Percentiles rank a stretch among this genome's conserved stretches.
These are phyloP conservation scores for Fragaria ananassa DNA, from an alignment of 306 rosid genomes.

Conservation along the genomic window DNA sequence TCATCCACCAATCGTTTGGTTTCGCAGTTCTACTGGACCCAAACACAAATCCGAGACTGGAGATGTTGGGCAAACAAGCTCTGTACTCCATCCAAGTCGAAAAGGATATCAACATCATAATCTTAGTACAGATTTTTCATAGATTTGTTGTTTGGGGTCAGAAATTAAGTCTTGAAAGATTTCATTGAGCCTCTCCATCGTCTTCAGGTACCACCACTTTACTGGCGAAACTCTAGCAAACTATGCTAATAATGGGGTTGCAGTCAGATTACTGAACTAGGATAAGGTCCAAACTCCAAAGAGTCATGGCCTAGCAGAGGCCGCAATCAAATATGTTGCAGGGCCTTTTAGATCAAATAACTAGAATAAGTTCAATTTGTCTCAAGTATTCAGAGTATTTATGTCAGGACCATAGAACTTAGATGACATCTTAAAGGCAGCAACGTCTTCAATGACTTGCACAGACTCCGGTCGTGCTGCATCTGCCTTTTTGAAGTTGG, in stretches of 20 bases:
- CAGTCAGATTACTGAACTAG: no score
- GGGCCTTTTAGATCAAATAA: not conserved
- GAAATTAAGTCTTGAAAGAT: no score
- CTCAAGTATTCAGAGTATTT: constrained; percentile 1
- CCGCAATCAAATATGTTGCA: not conserved
- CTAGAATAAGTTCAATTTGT: not conserved
- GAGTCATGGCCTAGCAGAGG: no score
- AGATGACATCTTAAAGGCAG: constrained; percentile 58
- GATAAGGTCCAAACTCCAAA: no score
- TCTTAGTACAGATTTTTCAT: no score
- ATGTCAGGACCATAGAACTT: constrained; percentile 45
- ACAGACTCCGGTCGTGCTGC: constrained; percentile 26
- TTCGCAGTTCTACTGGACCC: constrained; percentile 21
- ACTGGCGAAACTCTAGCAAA: not conserved
- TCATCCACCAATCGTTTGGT: constrained; percentile 70
- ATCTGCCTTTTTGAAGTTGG: constrained; percentile 49
- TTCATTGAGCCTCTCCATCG: not conserved
- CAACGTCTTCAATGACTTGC: constrained; percentile 49
- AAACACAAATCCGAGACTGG: no score
- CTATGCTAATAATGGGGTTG: not conserved
- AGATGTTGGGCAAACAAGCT: no score
- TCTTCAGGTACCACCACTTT: not conserved
- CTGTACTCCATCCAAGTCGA: no score
- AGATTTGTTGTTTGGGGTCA: not conserved
- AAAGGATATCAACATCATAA: no score